A percentile compares a stretch with the other conserved stretches of the same genome.
phyloP scores from a whole-genome alignment of 2,329 filamentous ascomycete species.

The Pseudofabraea citricarpa region DNA sequence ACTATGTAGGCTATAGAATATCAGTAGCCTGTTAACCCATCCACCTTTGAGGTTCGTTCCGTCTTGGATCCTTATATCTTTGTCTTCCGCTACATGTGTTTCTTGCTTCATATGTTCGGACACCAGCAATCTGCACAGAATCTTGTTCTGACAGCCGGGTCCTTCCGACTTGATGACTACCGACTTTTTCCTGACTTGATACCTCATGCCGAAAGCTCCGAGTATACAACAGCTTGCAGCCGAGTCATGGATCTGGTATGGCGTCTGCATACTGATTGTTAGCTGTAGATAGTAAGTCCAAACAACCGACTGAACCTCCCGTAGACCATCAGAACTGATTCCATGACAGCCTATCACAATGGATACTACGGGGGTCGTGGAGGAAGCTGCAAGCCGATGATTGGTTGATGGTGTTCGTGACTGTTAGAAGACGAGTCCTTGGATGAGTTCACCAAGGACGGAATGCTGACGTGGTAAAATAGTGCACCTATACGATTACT shows the following conservation, averaged over 20 bases:
- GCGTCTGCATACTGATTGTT: neutral
- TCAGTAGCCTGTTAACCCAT: too few relatives aligned
- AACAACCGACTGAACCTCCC: neutral
- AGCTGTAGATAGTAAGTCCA: neutral
- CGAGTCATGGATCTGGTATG: neutral
- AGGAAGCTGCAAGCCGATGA: neutral
- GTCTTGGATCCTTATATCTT: too few relatives aligned
- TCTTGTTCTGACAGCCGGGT: too few relatives aligned
- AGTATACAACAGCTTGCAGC: neutral
- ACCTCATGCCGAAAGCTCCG: neutral
- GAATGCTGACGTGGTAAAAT: neutral
- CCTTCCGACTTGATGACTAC: too few relatives aligned
- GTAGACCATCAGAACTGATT: neutral
- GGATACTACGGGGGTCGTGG: neutral
- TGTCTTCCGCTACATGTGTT: too few relatives aligned
- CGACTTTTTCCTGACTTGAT: too few relatives aligned
- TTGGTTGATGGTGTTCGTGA: neutral
- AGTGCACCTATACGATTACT: neutral
- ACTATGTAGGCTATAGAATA: too few relatives aligned
- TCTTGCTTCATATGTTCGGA: too few relatives aligned
- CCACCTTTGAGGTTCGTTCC: too few relatives aligned
- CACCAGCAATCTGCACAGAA: too few relatives aligned
- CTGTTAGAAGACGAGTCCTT: neutral
- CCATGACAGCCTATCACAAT: neutral
- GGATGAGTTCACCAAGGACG: neutral